Evolutionary conservation across 140 eudicot species (phyloP).

Genomic region (Oenanthe javanica): DNA sequence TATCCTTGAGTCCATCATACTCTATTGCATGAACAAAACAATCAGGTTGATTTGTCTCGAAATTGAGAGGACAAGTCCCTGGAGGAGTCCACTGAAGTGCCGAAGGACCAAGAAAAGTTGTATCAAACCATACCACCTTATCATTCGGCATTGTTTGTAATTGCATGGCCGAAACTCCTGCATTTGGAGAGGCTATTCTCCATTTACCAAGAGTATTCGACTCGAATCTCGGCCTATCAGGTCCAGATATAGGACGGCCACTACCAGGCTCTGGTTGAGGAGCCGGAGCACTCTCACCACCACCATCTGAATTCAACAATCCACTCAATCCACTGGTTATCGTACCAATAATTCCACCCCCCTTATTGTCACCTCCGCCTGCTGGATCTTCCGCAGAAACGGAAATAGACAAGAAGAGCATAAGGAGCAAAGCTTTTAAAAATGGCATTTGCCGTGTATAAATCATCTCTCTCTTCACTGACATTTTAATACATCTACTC

Average conservation of each 20-base stretch:
- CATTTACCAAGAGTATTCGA: slow-evolving; percentile 34
- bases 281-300: too few species aligned
- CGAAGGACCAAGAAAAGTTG: slow-evolving; percentile 58
- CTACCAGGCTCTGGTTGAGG: too few species aligned
- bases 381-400: neutral
- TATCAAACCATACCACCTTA: slow-evolving; percentile 54
- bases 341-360: neutral
- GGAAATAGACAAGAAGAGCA: neutral
- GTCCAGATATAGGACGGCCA: neutral
- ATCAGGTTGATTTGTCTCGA: slow-evolving; percentile 23
- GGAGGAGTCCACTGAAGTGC: slow-evolving; percentile 24
- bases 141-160: slow-evolving; percentile 65
- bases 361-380: neutral
- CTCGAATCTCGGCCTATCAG: slow-evolving; percentile 14
- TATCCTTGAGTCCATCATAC: slow-evolving; percentile 33
- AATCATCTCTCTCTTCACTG: neutral
- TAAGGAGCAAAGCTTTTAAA: neutral
- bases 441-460: neutral
- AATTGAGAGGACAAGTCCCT: slow-evolving; percentile 25
- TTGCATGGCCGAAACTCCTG: slow-evolving; percentile 82
- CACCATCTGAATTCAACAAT: too few species aligned
- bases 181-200: slow-evolving; percentile 29
- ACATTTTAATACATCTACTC: neutral
- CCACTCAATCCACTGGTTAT: neutral
- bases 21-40: slow-evolving; percentile 61